Conservation (phyloP, 140 eudicot species). For the Senecio squalidus region DNA sequence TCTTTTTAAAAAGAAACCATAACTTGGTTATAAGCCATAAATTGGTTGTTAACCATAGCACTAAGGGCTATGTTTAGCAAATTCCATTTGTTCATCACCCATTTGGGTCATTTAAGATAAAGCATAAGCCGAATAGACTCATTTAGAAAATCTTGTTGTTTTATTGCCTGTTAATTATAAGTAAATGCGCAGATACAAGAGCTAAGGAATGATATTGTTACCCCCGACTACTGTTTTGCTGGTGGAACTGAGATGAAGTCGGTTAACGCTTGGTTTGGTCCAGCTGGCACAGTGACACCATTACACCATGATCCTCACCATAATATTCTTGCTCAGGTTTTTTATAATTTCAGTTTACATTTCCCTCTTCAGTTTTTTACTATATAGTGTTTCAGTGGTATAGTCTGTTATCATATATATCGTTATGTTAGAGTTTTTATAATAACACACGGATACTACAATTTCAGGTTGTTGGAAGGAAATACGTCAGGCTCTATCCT, state of each 20-base stretch:
- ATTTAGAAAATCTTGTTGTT: too few relatives aligned
- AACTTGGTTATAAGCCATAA: too few relatives aligned
- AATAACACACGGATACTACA: background rate
- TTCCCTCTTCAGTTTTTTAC: background rate
- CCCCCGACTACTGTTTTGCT: conserved; percentile 92
- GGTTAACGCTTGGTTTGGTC: conserved; percentile 98
- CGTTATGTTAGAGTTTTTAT: background rate
- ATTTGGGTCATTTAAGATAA: background rate
- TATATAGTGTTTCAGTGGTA: background rate
- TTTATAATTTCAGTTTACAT: background rate
- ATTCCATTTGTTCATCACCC: too few relatives aligned
- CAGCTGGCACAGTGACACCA: conserved; percentile 97
- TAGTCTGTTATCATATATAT: background rate
- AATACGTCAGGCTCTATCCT: conserved; percentile 84
- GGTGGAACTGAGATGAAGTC: conserved; percentile 95
- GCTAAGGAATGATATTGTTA: conserved; percentile 72
- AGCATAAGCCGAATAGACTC: background rate
- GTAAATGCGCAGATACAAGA: conserved; percentile 62
- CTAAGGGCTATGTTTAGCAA: too few relatives aligned
- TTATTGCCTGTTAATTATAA: too few relatives aligned
- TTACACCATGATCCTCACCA: conserved; percentile 99
- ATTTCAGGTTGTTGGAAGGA: conserved; percentile 91
- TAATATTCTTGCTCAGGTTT: conserved; percentile 96
- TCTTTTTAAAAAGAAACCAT: too few relatives aligned
- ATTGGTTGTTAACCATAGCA: too few relatives aligned